A percentile compares a stretch with the other conserved stretches of the same genome.
Conservation (phyloP, 2,329 filamentous ascomycete genomes). For the Exophiala sp. region DNA sequence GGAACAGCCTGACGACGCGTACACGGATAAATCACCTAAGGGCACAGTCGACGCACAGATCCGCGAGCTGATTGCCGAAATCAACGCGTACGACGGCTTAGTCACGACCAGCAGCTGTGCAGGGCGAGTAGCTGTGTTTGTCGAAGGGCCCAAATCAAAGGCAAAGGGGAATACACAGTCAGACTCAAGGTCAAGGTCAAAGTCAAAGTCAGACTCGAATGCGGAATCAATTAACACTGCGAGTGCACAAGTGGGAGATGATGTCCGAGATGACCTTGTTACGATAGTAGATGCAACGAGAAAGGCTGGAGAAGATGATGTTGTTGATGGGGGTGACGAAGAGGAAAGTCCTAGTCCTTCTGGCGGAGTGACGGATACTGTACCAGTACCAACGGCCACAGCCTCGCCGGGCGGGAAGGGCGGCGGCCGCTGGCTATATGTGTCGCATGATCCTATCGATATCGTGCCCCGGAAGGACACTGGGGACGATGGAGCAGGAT, state of each 20-base stretch:
- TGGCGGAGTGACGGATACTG: no score
- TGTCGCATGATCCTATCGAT: slow-evolving; percentile 69
- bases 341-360: no score
- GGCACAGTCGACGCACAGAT: slow-evolving; percentile 78
- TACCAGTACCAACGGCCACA: no score
- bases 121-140: slow-evolving; percentile 77
- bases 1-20: slow-evolving; percentile 60
- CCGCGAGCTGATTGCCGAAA: slow-evolving; percentile 61
- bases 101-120: slow-evolving; percentile 93
- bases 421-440: slow-evolving; percentile 77
- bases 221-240: no score
- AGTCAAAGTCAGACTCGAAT: no score
- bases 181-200: no score
- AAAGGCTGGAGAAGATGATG: no score
- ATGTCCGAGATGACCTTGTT: no score
- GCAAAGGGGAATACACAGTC: no score
- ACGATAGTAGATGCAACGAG: no score
- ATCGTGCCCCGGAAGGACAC: background rate
- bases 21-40: slow-evolving; percentile 82
- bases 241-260: no score
- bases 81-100: slow-evolving; percentile 68
- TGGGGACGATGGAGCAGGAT: background rate
- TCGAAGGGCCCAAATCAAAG: slow-evolving; percentile 61
- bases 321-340: no score
- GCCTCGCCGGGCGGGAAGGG: slow-evolving; percentile 73